Percentiles rank a stretch among this genome's conserved stretches.
phyloP scores from a whole-genome alignment of 148 eudicot genomes.

The Linanthus parryae region DNA sequence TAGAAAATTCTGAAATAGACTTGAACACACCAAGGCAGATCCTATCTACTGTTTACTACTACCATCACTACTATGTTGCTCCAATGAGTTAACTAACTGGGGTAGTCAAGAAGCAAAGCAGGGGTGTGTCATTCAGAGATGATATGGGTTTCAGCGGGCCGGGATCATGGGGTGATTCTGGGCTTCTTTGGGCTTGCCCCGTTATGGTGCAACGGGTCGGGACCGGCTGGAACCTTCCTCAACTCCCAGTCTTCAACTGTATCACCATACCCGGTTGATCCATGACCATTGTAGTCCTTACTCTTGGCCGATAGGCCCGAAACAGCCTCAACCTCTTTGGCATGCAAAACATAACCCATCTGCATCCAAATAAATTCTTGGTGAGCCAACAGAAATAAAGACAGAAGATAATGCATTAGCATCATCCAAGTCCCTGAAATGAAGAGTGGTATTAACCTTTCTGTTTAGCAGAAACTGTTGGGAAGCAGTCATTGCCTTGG shows the following conservation, averaged over 20 bases:
- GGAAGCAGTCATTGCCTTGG: background rate
- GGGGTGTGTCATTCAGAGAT: no score
- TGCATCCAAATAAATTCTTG: background rate
- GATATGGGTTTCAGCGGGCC: no score
- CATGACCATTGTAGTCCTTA: background rate
- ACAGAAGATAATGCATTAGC: background rate
- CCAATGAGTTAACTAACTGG: no score
- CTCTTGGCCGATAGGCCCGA: no score
- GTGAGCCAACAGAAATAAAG: no score
- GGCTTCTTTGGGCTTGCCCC: slow-evolving; percentile 12
- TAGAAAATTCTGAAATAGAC: no score
- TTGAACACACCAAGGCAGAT: no score
- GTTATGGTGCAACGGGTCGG: slow-evolving; percentile 11
- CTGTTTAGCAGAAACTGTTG: background rate
- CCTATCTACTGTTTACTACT: no score
- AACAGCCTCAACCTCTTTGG: slow-evolving; percentile 7
- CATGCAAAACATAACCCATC: slow-evolving; percentile 8
- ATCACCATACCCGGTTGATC: background rate
- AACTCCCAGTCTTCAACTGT: slow-evolving; percentile 1
- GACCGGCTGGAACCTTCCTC: slow-evolving; percentile 12
- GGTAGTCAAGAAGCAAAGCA: no score
- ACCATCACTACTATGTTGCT: no score
- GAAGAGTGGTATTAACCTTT: slow-evolving; percentile 1
- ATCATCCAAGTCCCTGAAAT: background rate
- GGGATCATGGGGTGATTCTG: slow-evolving; percentile 5